A percentile compares a stretch with the other conserved stretches of the same genome.
Evolutionary conservation across 2,329 filamentous ascomycete species (phyloP).

Genomic region (Fusarium coicis): DNA sequence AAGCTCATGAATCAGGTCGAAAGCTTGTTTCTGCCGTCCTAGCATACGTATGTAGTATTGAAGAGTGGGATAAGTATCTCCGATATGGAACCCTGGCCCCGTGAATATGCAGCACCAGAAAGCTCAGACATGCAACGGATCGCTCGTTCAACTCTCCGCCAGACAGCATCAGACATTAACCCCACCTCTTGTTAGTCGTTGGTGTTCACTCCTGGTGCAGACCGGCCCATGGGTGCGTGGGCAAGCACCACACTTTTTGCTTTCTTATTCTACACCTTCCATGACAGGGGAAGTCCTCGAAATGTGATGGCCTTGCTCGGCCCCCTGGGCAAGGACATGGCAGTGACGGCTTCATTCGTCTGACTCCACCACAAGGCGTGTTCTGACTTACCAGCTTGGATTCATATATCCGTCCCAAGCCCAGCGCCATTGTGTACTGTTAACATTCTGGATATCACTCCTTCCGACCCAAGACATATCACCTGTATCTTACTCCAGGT

Average conservation of each 20-base stretch:
- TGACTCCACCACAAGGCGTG: slow-evolving; percentile 35
- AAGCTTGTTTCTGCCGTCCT: neutral
- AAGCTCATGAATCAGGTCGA: slow-evolving; percentile 1
- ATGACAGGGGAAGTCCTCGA: slow-evolving; percentile 34
- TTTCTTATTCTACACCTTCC: slow-evolving; percentile 51
- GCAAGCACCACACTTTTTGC: slow-evolving; percentile 44
- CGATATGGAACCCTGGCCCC: slow-evolving; percentile 28
- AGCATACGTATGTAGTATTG: neutral
- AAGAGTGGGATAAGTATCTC: slow-evolving; percentile 25
- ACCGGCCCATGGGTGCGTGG: slow-evolving; percentile 37
- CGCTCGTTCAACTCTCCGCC: slow-evolving; percentile 38
- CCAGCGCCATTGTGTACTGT: slow-evolving; percentile 20
- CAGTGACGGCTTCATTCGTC: slow-evolving; percentile 36
- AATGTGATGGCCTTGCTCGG: slow-evolving; percentile 35
- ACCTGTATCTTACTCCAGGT: slow-evolving; percentile 2
- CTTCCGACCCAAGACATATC: slow-evolving; percentile 13
- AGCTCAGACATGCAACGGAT: slow-evolving; percentile 43
- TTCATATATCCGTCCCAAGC: slow-evolving; percentile 43
- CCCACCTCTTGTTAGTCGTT: slow-evolving; percentile 36
- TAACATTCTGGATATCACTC: slow-evolving; percentile 22
- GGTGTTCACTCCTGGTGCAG: slow-evolving; percentile 37
- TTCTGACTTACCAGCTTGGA: slow-evolving; percentile 28
- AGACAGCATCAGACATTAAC: slow-evolving; percentile 25
- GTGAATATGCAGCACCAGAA: slow-evolving; percentile 38
- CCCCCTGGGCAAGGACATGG: slow-evolving; percentile 41